Evolutionary conservation across 2,329 filamentous ascomycete species (phyloP), one percentile per base, ranked within the genome.

Genomic region (Cyphellophora attinorum): DNA sequence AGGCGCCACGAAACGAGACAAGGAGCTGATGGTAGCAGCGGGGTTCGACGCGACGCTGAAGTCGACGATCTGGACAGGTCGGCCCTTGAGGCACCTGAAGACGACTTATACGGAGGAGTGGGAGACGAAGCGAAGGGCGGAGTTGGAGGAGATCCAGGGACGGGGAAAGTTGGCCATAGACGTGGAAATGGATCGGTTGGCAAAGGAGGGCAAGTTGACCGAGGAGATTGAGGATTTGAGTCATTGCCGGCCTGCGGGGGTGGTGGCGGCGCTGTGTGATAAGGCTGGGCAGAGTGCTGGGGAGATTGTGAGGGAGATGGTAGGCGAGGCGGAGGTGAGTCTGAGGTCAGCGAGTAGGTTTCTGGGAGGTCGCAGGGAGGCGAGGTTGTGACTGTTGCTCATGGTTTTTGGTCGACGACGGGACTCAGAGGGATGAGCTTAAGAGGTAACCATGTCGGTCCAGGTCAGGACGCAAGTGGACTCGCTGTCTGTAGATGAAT

Each of bases 221-320:
- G 45, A 79, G 50, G 85, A 93, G 50, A 65, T 89, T 50, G 81
- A 88, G 21, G 45, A 47, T 33, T 42, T 45, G 16, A 37, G 35
- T 6, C 13, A 17, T n/a, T 16, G 12, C 17, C 38, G 38, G 15
- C 45, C 91, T 49, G 91, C 91, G 84, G 85, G 85, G 1, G 81
- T 89, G 59, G 84, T 89, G 5, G 80, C 82, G 1, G 84, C 79
- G 2, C 68, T 76, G 0, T 82, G 91, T 34, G 53, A 60, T n/a
- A 73, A 75, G 47, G 70, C 37, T 11, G 39, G 39, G 12, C 74
- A 85, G 64, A 81, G 82, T 0, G 85, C 85, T 0, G 68, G 62
- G 32, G 71, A 79, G 49, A 91, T 91, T 60, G 75, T 93, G 12
- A 69, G 76, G 37, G 82, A 88, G 48, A 91, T 91, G 81, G 79